Conservation (phyloP, 257 asterid species). For the Solanum paucissectum region DNA sequence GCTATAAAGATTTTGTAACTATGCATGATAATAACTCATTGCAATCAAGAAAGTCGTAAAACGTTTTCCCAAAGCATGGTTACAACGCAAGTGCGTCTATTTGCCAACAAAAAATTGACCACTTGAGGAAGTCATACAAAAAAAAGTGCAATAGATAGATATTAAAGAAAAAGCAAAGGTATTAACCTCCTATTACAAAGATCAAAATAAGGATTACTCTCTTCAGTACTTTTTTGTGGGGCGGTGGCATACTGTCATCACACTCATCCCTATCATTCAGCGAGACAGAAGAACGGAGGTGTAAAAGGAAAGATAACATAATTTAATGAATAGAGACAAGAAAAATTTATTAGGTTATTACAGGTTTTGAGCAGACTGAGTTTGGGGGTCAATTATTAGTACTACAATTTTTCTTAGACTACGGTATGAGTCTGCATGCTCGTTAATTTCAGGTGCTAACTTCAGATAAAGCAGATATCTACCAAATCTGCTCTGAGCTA, state of each 20-base stretch:
- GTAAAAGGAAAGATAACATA: not conserved
- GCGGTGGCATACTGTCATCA: not conserved
- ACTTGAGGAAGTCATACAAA: not conserved
- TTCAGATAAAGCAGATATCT: not conserved
- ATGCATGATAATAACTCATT: not conserved
- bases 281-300: not conserved
- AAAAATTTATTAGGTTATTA: not conserved
- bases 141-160: not conserved
- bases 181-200: not conserved
- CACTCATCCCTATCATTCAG: not conserved
- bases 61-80: not conserved
- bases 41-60: not conserved
- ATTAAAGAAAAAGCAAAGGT: not conserved
- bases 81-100: not conserved
- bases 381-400: not conserved
- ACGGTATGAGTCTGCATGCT: not conserved
- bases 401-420: not conserved
- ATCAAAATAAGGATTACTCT: not conserved
- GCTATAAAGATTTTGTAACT: not conserved
- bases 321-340: not conserved
- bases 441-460: not conserved
- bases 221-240: not conserved
- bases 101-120: not conserved
- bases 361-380: not conserved
- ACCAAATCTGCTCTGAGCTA: not conserved